A percentile compares a stretch with the other conserved stretches of the same genome.
These are phyloP conservation scores for Solanum megistacrolobum DNA, from an alignment of 257 asterid species.

Conservation along the genomic window DNA sequence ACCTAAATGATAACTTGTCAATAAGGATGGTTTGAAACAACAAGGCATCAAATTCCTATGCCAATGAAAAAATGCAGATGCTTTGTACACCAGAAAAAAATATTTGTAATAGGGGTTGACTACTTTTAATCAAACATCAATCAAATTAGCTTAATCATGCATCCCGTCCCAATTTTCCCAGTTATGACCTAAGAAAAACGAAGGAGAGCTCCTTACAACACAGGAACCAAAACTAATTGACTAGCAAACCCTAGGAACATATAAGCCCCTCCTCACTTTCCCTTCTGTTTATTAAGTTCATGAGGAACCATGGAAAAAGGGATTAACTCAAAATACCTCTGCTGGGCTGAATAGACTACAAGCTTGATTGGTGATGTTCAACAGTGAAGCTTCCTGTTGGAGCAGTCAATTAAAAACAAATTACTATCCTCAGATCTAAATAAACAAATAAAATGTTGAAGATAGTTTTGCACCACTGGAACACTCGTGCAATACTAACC, in stretches of 20 bases:
- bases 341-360: constrained; percentile 70
- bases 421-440: constrained; percentile 2
- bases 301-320: not conserved
- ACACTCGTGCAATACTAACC: constrained; percentile 25
- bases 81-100: not conserved
- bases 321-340: constrained; percentile 44
- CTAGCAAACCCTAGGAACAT: not conserved
- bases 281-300: not conserved
- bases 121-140: not conserved
- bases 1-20: constrained; percentile 32
- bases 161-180: not conserved
- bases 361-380: constrained; percentile 76
- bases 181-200: not conserved
- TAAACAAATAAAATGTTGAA: not conserved
- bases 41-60: not conserved
- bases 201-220: not conserved
- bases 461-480: not conserved
- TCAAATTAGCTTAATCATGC: not conserved
- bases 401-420: not conserved
- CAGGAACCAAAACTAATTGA: not conserved
- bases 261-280: not conserved
- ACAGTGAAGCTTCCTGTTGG: constrained; percentile 79
- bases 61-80: not conserved
- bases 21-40: not conserved
- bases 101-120: not conserved